Conservation (phyloP, 1,284 basidiomycete genomes). For the Apiotrichum sp. region DNA sequence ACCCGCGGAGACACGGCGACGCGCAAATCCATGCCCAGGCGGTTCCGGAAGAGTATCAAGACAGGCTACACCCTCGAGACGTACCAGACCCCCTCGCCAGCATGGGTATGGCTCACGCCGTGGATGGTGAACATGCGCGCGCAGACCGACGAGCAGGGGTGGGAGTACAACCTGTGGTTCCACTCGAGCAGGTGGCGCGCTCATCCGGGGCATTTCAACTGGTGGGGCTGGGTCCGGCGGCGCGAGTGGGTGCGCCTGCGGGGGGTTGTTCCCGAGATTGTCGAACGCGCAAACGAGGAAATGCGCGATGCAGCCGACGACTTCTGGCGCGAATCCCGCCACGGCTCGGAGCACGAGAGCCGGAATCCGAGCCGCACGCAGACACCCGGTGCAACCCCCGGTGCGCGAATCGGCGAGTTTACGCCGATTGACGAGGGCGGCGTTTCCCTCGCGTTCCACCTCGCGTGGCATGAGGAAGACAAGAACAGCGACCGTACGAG, state of each 20-base stretch:
- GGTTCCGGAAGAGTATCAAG: conserved; percentile 25
- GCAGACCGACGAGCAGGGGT: conserved; percentile 46
- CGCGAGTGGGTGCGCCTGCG: conserved; percentile 44
- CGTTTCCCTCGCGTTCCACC: background rate
- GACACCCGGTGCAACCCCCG: too few species aligned
- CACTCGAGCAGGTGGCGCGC: conserved; percentile 34
- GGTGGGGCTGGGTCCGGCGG: conserved; percentile 45
- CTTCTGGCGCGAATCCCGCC: background rate
- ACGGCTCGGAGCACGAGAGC: background rate
- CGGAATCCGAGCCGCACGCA: background rate
- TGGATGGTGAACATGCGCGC: conserved; percentile 48
- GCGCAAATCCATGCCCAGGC: conserved; percentile 1
- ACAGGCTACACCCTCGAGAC: conserved; percentile 43
- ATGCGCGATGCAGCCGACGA: background rate
- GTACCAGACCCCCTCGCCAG: conserved; percentile 40
- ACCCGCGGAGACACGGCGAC: background rate
- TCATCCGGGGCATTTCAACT: conserved; percentile 34
- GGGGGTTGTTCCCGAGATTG: conserved; percentile 1
- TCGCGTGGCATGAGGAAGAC: too few species aligned
- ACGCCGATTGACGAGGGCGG: background rate
- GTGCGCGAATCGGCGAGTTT: background rate
- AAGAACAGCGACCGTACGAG: background rate
- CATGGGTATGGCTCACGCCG: conserved; percentile 44
- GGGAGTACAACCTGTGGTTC: conserved; percentile 47
- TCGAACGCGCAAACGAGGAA: background rate